Conservation (phyloP, 371 early-diverging fungal genomes). For the Actinomortierella wolfii region DNA sequence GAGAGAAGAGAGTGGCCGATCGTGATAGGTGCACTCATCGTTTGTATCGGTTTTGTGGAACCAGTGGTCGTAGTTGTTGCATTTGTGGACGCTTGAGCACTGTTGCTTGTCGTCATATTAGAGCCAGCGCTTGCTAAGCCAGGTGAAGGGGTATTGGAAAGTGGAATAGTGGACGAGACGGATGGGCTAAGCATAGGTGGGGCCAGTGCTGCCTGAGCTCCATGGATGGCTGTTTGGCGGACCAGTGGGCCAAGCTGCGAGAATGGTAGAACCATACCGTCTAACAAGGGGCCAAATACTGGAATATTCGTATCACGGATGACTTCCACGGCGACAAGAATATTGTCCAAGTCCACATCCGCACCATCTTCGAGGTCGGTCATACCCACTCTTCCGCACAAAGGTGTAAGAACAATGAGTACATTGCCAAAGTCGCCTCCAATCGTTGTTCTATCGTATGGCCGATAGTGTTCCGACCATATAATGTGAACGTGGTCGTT, state of each 20-base stretch:
- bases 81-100: too few species aligned
- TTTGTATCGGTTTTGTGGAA: too few species aligned
- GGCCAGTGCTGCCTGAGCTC: constrained; percentile 25
- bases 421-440: constrained; percentile 98
- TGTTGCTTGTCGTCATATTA: too few species aligned
- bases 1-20: too few species aligned
- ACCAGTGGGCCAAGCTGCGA: constrained; percentile 80
- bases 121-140: too few species aligned
- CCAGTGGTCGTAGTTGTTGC: too few species aligned
- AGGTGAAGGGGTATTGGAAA: too few species aligned
- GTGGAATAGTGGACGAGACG: too few species aligned
- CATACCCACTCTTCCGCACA: constrained; percentile 28
- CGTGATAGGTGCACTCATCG: too few species aligned
- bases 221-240: constrained; percentile 83
- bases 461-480: constrained; percentile 91
- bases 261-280: constrained; percentile 81
- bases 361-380: background rate
- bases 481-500: constrained; percentile 97
- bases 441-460: constrained; percentile 87
- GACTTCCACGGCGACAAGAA: constrained; percentile 74
- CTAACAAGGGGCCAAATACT: constrained; percentile 86
- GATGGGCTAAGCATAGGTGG: constrained; percentile 11
- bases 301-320: constrained; percentile 74
- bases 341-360: constrained; percentile 32
- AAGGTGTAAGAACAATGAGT: constrained; percentile 87